Evolutionary conservation across 2,329 filamentous ascomycete species (phyloP).

Genomic region (Monilinia polystroma): DNA sequence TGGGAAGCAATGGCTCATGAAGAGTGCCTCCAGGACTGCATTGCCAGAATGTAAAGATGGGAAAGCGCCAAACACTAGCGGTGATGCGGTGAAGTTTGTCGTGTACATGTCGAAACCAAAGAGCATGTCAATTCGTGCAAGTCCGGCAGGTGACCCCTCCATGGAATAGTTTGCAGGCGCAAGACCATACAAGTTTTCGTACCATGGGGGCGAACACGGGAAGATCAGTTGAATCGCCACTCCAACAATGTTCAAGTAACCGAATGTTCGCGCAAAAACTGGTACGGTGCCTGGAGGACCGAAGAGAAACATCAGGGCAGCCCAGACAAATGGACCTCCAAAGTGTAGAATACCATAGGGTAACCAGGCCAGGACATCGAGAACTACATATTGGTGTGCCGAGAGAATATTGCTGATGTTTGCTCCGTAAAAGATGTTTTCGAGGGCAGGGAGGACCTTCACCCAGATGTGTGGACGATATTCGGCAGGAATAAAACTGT

Average conservation of each 20-base stretch:
- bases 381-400: constrained; percentile 76
- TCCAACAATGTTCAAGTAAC: constrained; percentile 86
- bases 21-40: constrained; percentile 84
- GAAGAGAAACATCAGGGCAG: constrained; percentile 80
- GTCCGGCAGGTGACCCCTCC: constrained; percentile 81
- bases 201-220: constrained; percentile 95
- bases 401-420: constrained; percentile 96
- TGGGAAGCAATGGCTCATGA: constrained; percentile 92
- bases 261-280: constrained; percentile 82
- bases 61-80: constrained; percentile 92
- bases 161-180: constrained; percentile 92
- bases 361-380: constrained; percentile 89
- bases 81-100: constrained; percentile 84
- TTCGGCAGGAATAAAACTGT: constrained; percentile 82
- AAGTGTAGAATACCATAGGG: constrained; percentile 93
- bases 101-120: constrained; percentile 92
- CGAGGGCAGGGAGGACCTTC: constrained; percentile 86
- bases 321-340: constrained; percentile 77
- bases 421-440: constrained; percentile 94
- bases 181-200: constrained; percentile 88
- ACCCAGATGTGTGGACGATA: constrained; percentile 95
- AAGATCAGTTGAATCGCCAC: constrained; percentile 87
- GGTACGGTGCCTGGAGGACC: constrained; percentile 81
- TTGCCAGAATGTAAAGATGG: constrained; percentile 89
- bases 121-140: constrained; percentile 85